Evolutionary conservation across 768 basidiomycete species (phyloP).

Genomic region (Hypholoma sublateritium): DNA sequence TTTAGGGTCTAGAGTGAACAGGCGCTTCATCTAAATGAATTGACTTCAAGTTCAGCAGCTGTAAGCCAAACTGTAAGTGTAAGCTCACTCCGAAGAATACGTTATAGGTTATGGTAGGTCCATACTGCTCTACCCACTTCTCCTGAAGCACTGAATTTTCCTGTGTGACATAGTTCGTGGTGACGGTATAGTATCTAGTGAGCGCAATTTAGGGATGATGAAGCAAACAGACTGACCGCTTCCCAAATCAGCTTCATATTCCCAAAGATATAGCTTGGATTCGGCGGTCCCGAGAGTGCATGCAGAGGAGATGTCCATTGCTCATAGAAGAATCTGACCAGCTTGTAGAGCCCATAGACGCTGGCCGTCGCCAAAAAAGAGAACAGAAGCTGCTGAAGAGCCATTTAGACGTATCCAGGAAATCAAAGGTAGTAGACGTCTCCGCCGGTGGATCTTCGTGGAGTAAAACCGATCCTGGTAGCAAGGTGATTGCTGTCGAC

Average conservation of each 20-base stretch:
- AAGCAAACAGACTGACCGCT: slow-evolving; percentile 28
- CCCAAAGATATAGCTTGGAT: slow-evolving; percentile 44
- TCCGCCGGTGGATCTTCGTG: no score
- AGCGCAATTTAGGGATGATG: neutral
- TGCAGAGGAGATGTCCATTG: slow-evolving; percentile 42
- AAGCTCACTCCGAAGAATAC: slow-evolving; percentile 42
- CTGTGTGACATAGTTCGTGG: no score
- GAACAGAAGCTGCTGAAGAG: slow-evolving; percentile 10
- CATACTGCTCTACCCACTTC: slow-evolving; percentile 50
- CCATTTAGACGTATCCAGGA: slow-evolving; percentile 1
- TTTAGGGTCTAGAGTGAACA: slow-evolving; percentile 60
- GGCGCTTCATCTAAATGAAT: slow-evolving; percentile 29
- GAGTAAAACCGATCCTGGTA: no score
- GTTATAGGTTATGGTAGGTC: slow-evolving; percentile 43
- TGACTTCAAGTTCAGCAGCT: neutral
- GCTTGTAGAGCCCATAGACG: slow-evolving; percentile 30
- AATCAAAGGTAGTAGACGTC: no score
- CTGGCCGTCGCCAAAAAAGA: slow-evolving; percentile 10
- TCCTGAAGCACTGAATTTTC: slow-evolving; percentile 39
- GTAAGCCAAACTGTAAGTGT: neutral
- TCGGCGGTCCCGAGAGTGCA: slow-evolving; percentile 52
- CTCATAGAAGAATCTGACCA: slow-evolving; percentile 27
- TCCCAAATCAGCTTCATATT: slow-evolving; percentile 44
- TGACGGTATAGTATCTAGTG: neutral
- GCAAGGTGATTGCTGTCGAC: no score